Conservation (phyloP, 2,329 filamentous ascomycete species). For the Alternaria conjuncta region DNA sequence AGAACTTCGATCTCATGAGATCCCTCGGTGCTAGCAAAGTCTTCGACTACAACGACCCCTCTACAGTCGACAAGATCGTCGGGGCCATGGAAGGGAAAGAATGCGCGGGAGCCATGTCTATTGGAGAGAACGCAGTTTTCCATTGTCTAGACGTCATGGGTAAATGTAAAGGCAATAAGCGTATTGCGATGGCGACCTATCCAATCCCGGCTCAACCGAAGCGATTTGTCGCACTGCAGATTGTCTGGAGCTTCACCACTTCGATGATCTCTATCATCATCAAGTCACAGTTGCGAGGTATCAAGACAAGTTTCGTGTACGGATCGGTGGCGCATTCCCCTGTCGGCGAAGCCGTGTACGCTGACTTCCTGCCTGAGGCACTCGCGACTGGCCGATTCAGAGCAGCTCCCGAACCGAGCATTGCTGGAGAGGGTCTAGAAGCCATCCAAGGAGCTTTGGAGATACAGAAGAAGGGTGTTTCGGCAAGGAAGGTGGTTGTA, state of each 20-base stretch:
- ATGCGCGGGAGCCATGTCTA: constrained; percentile 47
- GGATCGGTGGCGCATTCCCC: background rate
- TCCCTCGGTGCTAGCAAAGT: constrained; percentile 54
- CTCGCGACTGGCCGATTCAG: constrained; percentile 13
- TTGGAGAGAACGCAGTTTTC: constrained; percentile 16
- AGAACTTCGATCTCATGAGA: constrained; percentile 55
- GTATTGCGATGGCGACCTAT: background rate
- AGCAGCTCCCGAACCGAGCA: constrained; percentile 19
- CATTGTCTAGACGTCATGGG: background rate
- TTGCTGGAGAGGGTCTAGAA: constrained; percentile 26
- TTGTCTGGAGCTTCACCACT: background rate
- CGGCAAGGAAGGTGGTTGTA: constrained; percentile 1
- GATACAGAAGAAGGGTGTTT: background rate
- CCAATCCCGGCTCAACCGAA: background rate
- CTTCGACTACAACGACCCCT: constrained; percentile 57
- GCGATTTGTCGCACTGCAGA: background rate
- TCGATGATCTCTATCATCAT: background rate
- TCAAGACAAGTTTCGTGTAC: background rate
- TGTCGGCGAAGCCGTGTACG: constrained; percentile 4
- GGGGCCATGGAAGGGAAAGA: constrained; percentile 41
- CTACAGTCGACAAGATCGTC: constrained; percentile 43
- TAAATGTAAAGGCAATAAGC: background rate
- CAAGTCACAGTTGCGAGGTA: background rate
- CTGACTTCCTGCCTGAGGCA: constrained; percentile 18
- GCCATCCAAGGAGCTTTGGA: constrained; percentile 27